Evolutionary conservation across 2,329 filamentous ascomycete genomes (phyloP), one percentile per base, ranked within the genome.

Genomic region (Sclerotinia borealis): DNA sequence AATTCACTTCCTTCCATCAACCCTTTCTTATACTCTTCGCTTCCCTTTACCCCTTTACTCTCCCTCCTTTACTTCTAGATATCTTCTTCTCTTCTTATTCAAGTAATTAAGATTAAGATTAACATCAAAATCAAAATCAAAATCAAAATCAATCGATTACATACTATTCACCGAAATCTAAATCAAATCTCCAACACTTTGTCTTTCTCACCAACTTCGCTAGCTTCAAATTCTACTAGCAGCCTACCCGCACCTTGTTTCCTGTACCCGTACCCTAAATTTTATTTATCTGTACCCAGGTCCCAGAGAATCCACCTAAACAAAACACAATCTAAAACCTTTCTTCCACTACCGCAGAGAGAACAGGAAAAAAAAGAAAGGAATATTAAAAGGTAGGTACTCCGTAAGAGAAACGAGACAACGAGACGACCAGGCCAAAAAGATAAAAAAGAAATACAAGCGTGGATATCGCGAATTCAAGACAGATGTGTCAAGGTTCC

Each of bases 401-500:
- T n/a, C n/a, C n/a, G n/a, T n/a, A n/a, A 22, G 19, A 15, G 11
- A 25, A 34, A 34, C 29, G 31, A 36, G 49, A 36, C 31, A 19
- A 22, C n/a, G n/a, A n/a, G n/a, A n/a, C n/a, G 31, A 4, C 49
- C 49, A 36, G 31, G n/a, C 31, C 31, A 51, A 36, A 34, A 51
- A 9, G 36, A 31, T 31, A 6, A n/a, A 36, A 51, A 51, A 22
- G 22, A 22, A 36, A 3, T 34, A n/a, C 48, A 50, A 29, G 51
- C 51, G 51, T 29, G 34, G 13, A 41, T 37, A 50, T 61, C 49
- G 22, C 49, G 29, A 27, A 43, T 55, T 55, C 51, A 43, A 55
- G 51, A 55, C 51, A 55, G 37, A 55, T 55, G 51, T 55, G 51
- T 55, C 51, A 55, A 29, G 51, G 51, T 41, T 55, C 37, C 17